Evolutionary conservation across 768 basidiomycete genomes (phyloP), one percentile per base, ranked within the genome.

Genomic region (Suillus sp.): DNA sequence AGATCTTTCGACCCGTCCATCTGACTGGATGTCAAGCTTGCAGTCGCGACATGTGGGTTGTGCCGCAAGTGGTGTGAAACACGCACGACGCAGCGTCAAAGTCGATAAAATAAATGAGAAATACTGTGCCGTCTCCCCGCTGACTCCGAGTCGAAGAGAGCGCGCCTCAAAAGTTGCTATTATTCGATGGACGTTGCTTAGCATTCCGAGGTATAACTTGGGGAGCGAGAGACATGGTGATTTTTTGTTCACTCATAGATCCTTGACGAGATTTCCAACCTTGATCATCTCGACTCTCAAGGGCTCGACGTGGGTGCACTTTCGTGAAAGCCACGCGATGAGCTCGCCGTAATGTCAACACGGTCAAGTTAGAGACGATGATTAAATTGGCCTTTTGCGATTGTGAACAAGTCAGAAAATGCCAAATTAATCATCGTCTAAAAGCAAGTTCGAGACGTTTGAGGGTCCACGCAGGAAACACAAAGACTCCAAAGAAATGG

Each of bases 141-240:
- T 10, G 77, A 76, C 22, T 82, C n/a, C n/a, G n/a, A n/a, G n/a
- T n/a, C 60, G 76, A 79, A 58, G 80, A 83, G 62, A 77, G 76
- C 56, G 40, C 74, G 66, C 48, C 73, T 78, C 45, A 72, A 77
- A 48, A 62, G 70, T 67, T 47, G 75, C 72, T 47, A 47, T 22
- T 22, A 47, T 47, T 25, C 22, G n/a, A 47, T 99, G 96, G 97
- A 86, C 86, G 55, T 81, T 99, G 4, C 94, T 99, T 73, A 96
- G 94, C 71, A 85, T 84, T 10, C 5, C 22, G 22, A 48, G 22
- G 13, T 25, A 27, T 27, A 14, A 18, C 48, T 9, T 50, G 8
- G 8, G n/a, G 25, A 50, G 18, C 25, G 16, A 50, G 25, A 48
- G 48, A 7, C 8, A 50, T 50, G 48, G 4, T 50, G 8, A 18